Evolutionary conservation across 192 early-diverging fungal species (phyloP).

Genomic region (Coemansia sp.): DNA sequence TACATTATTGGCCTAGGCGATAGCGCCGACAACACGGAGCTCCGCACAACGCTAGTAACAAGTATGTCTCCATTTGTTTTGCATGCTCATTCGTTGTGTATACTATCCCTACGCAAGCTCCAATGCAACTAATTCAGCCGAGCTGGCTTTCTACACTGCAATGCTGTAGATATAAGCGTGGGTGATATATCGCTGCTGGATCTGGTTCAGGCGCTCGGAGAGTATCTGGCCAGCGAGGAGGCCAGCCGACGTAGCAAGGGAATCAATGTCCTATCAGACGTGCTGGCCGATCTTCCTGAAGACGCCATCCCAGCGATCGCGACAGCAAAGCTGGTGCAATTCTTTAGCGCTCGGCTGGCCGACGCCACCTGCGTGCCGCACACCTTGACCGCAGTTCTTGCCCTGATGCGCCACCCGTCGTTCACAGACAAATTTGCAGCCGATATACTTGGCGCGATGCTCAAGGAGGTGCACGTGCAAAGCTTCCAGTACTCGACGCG

Average conservation of each 20-base stretch:
- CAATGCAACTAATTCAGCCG: not conserved
- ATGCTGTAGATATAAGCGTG: conserved; percentile 29
- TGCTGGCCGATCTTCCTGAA: conserved; percentile 55
- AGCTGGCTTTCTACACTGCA: no score
- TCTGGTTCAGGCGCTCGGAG: conserved; percentile 81
- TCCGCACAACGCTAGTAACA: conserved; percentile 27
- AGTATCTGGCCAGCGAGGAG: conserved; percentile 79
- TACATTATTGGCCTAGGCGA: conserved; percentile 54
- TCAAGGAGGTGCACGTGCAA: conserved; percentile 88
- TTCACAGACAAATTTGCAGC: conserved; percentile 63
- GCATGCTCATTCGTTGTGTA: no score
- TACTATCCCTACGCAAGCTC: not conserved
- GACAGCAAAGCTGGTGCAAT: conserved; percentile 65
- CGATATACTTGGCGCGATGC: conserved; percentile 61
- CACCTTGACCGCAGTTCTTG: conserved; percentile 64
- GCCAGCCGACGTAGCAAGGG: conserved; percentile 88
- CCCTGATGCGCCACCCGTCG: conserved; percentile 63
- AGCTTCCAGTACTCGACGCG: conserved; percentile 87
- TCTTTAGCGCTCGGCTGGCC: conserved; percentile 74
- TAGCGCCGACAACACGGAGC: conserved; percentile 40
- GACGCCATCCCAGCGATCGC: conserved; percentile 37
- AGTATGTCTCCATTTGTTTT: conserved; percentile 14
- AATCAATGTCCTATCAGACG: conserved; percentile 66
- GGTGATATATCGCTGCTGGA: conserved; percentile 67
- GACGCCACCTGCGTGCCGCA: conserved; percentile 73